These are phyloP conservation scores for Nakazawaea holstii DNA, from an alignment of 805 yeast genomes.

Conservation along the genomic window DNA sequence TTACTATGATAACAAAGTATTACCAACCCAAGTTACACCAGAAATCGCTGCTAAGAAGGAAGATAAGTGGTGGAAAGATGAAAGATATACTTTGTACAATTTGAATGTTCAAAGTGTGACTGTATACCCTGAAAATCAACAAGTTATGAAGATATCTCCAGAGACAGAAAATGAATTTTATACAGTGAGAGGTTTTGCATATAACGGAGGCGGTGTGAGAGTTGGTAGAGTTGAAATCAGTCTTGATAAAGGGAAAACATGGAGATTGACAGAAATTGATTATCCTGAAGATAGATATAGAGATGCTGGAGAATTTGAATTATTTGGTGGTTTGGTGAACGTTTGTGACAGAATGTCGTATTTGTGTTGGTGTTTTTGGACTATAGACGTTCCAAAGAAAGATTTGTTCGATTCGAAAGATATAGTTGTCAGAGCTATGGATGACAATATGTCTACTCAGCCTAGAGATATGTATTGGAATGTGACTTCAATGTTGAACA, in stretches of 20 bases:
- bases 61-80: conserved; percentile 31
- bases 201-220: conserved; percentile 30
- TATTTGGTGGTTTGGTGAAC: conserved; percentile 28
- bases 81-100: conserved; percentile 29
- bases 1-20: conserved; percentile 28
- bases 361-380: conserved; percentile 32
- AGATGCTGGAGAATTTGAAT: conserved; percentile 23
- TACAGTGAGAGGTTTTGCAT: conserved; percentile 27
- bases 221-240: conserved; percentile 29
- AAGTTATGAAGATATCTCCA: conserved; percentile 13
- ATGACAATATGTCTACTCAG: conserved; percentile 27
- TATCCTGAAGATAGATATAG: conserved; percentile 29
- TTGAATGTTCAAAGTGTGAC: conserved; percentile 28
- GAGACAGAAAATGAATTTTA: conserved; percentile 13
- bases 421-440: conserved; percentile 30
- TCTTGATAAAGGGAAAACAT: conserved; percentile 25
- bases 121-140: conserved; percentile 26
- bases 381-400: conserved; percentile 17
- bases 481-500: conserved; percentile 30
- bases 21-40: conserved; percentile 30
- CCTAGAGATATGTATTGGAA: conserved; percentile 34
- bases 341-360: conserved; percentile 27
- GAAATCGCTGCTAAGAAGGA: conserved; percentile 25
- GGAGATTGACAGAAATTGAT: conserved; percentile 24
- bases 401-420: conserved; percentile 21